These are phyloP conservation scores for Murraya paniculata DNA, from an alignment of 345 rosid species.

Conservation along the genomic window DNA sequence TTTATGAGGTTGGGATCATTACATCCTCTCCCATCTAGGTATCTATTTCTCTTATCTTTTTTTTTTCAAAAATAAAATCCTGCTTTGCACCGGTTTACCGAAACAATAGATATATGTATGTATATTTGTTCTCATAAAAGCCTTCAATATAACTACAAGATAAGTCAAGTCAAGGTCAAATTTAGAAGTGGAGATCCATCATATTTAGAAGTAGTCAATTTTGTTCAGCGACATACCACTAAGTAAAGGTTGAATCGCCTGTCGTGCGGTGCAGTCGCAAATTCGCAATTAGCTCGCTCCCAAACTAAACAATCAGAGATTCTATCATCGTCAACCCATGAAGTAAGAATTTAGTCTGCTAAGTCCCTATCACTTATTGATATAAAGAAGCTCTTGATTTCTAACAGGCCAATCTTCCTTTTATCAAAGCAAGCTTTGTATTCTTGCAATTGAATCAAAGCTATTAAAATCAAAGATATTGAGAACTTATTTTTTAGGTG, in stretches of 20 bases:
- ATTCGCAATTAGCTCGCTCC: neutral
- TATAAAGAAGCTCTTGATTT: constrained; percentile 16
- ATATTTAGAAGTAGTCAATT: too few relatives aligned
- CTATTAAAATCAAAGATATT: too few relatives aligned
- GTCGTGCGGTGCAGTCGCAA: neutral
- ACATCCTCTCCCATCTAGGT: too few relatives aligned
- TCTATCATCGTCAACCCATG: constrained; percentile 8
- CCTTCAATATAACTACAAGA: neutral
- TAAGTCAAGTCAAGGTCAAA: neutral
- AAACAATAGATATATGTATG: neutral
- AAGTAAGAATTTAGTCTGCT: neutral
- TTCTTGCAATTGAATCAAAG: neutral
- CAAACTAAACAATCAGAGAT: neutral
- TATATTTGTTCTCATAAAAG: neutral
- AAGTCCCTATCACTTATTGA: neutral
- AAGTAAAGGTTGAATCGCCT: neutral
- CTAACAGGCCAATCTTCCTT: constrained; percentile 21
- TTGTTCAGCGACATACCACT: too few relatives aligned
- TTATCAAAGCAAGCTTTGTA: constrained; percentile 2
- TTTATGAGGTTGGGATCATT: too few relatives aligned
- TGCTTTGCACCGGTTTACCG: rapidly evolving
- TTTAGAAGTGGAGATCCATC: neutral
- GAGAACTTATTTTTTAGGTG: too few relatives aligned
- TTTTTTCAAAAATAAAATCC: too few relatives aligned
- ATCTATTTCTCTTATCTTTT: too few relatives aligned